These are phyloP conservation scores for Flaveria sonorensis DNA, from an alignment of 129 eudicot species.

Conservation along the genomic window DNA sequence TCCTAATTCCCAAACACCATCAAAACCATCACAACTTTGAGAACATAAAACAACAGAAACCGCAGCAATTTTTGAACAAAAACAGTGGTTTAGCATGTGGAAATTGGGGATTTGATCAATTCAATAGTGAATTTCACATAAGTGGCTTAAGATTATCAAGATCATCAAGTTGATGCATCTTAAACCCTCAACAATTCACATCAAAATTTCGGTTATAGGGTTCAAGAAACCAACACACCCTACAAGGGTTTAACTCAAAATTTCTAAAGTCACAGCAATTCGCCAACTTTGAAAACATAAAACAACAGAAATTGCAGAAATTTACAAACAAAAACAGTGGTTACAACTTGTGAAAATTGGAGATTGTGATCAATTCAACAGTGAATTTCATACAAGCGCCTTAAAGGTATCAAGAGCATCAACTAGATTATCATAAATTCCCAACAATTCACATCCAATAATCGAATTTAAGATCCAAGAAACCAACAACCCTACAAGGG, in stretches of 20 bases:
- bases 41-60: background rate
- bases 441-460: background rate
- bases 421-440: background rate
- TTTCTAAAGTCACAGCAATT: background rate
- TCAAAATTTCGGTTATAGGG: background rate
- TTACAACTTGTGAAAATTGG: too few species aligned
- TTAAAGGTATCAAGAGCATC: background rate
- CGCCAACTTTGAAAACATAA: too few species aligned
- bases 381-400: background rate
- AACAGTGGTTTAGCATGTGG: background rate
- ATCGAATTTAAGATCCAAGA: conserved; percentile 17
- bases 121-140: background rate
- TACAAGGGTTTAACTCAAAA: conserved; percentile 6
- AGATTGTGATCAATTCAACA: background rate
- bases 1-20: too few species aligned
- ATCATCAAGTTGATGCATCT: conserved; percentile 3
- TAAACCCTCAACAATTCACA: background rate
- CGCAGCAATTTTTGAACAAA: background rate
- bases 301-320: too few species aligned
- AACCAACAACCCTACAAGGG: background rate
- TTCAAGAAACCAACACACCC: conserved; percentile 27
- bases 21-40: background rate
- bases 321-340: too few species aligned
- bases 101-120: background rate
- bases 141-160: background rate